A percentile compares a stretch with the other conserved stretches of the same genome.
phyloP scores from a whole-genome alignment of 441 rosid species.

The Adansonia rubrostipa region DNA sequence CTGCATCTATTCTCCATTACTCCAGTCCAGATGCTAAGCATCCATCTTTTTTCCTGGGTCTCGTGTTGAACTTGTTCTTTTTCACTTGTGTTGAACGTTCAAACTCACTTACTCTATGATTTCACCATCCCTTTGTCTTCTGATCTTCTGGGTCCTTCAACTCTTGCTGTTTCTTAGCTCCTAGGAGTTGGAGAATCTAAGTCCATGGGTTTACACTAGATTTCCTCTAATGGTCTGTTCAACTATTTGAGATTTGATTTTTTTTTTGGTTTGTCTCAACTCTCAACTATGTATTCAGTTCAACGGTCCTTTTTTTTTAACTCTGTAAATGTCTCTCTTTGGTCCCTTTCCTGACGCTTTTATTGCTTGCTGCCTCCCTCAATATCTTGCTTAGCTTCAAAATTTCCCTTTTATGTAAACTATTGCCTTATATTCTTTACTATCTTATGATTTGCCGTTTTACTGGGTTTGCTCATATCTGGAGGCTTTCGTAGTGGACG shows the following conservation, averaged over 20 bases:
- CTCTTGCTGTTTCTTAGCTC: background rate
- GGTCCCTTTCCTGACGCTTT: background rate
- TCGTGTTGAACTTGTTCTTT: background rate
- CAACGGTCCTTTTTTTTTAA: background rate
- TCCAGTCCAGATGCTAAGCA: background rate
- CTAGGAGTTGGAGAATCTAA: background rate
- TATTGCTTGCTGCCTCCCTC: constrained; percentile 2
- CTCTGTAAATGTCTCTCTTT: background rate
- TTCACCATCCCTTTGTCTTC: constrained; percentile 22
- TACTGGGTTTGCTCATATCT: constrained; percentile 33
- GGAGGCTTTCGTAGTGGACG: constrained; percentile 13
- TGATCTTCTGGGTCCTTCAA: constrained; percentile 9
- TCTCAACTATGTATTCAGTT: constrained; percentile 1
- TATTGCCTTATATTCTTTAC: constrained; percentile 24
- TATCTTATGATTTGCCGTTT: constrained; percentile 25
- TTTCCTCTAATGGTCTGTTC: background rate
- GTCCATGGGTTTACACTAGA: background rate
- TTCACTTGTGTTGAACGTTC: background rate
- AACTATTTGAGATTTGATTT: constrained; percentile 24
- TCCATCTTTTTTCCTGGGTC: background rate
- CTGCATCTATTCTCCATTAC: background rate
- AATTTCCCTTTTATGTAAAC: constrained; percentile 18
- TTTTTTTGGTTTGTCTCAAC: constrained; percentile 11
- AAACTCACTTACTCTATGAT: constrained; percentile 4
- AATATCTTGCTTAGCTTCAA: constrained; percentile 8